These are phyloP conservation scores for Lachnum nothofagi DNA, from an alignment of 2,329 filamentous ascomycete genomes.

Conservation along the genomic window DNA sequence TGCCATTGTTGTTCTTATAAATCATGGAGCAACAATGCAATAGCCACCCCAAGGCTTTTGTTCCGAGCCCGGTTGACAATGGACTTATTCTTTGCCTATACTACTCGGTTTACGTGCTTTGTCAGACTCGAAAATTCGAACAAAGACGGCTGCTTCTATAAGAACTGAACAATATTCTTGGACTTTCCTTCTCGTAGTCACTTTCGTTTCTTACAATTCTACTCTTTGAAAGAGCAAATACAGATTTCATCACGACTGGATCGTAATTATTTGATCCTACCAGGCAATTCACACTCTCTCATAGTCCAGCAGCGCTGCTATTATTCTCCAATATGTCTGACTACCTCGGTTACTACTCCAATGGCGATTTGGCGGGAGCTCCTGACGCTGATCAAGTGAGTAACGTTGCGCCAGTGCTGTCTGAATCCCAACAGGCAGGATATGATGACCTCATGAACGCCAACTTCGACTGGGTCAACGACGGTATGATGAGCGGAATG, in stretches of 20 bases:
- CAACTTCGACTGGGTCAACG: background rate
- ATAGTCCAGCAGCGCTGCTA: slow-evolving; percentile 17
- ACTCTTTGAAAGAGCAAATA: background rate
- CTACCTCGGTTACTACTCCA: background rate
- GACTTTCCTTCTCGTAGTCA: background rate
- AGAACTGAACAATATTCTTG: too few species aligned
- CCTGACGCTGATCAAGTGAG: too few species aligned
- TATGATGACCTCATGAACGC: background rate
- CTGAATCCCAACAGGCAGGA: background rate
- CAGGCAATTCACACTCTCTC: background rate
- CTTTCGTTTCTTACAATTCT: slow-evolving; percentile 1
- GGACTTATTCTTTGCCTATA: too few species aligned
- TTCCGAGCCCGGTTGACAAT: too few species aligned
- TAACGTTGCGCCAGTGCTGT: background rate
- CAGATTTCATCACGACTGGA: slow-evolving; percentile 13
- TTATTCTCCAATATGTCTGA: background rate
- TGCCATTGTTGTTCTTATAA: too few species aligned
- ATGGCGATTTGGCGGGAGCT: background rate
- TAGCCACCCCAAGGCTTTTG: too few species aligned
- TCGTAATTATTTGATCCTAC: slow-evolving; percentile 7
- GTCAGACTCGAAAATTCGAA: too few species aligned
- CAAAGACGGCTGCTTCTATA: too few species aligned
- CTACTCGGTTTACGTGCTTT: too few species aligned
- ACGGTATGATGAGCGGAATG: too few species aligned
- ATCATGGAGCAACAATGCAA: too few species aligned